These are phyloP conservation scores for Colletotrichum sp. DNA, from an alignment of 2,329 filamentous ascomycete species.

Conservation along the genomic window DNA sequence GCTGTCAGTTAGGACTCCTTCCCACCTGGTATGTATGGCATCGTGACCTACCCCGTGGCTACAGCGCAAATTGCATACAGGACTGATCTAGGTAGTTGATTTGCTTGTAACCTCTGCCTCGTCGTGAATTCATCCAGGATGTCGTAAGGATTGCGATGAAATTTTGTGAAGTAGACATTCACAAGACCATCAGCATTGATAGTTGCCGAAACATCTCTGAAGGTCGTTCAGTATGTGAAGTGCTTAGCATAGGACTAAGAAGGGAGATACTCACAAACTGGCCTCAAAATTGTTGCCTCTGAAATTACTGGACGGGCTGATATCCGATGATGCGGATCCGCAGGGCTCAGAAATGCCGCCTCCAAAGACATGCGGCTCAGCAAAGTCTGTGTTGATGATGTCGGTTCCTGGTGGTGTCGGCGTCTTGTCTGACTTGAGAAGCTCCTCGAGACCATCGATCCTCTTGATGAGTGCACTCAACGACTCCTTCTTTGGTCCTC, in stretches of 20 bases:
- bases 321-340: constrained; percentile 1
- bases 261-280: not conserved
- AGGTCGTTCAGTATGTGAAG: not conserved
- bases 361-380: not conserved
- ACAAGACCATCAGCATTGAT: constrained; percentile 9
- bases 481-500: constrained; percentile 14
- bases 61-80: constrained; percentile 10
- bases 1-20: not conserved
- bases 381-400: not conserved
- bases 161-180: constrained; percentile 10
- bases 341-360: not conserved
- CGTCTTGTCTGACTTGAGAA: constrained; percentile 14
- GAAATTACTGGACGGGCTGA: not conserved
- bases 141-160: constrained; percentile 4
- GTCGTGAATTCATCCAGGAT: not conserved
- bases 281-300: not conserved
- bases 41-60: not conserved
- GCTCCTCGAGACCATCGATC: constrained; percentile 16
- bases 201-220: not conserved
- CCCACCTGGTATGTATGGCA: not conserved
- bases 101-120: not conserved
- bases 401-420: constrained; percentile 6
- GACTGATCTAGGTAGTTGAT: not conserved
- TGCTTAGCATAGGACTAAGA: not conserved
- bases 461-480: constrained; percentile 11